Conservation (phyloP, 106 monocot species). For the Apostasia shenzhenica region DNA sequence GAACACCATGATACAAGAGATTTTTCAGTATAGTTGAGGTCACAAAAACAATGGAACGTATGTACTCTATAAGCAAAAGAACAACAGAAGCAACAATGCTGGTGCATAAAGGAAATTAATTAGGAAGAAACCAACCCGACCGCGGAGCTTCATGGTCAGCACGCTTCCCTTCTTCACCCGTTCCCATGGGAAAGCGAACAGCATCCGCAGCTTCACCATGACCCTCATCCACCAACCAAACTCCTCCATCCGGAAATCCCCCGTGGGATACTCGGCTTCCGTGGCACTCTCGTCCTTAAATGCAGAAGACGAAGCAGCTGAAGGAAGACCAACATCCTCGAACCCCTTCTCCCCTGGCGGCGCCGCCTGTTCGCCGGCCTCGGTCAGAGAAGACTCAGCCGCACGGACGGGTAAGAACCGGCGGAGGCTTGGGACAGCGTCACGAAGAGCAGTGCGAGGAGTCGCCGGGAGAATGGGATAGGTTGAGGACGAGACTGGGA, state of each 20-base stretch:
- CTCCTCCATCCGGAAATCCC: constrained; percentile 73
- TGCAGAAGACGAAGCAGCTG: constrained; percentile 9
- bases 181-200: constrained; percentile 85
- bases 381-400: constrained; percentile 20
- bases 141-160: constrained; percentile 78
- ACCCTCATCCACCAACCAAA: constrained; percentile 53
- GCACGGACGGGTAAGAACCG: constrained; percentile 15
- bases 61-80: no score
- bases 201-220: constrained; percentile 64
- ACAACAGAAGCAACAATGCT: no score
- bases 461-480: neutral
- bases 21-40: no score
- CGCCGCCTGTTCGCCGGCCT: constrained; percentile 16
- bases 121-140: constrained; percentile 37
- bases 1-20: no score
- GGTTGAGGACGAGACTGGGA: neutral
- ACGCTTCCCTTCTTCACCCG: constrained; percentile 87
- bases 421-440: neutral
- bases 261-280: constrained; percentile 41
- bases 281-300: neutral
- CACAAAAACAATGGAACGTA: no score
- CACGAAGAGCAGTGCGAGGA: neutral
- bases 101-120: no score
- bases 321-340: constrained; percentile 15
- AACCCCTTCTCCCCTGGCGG: constrained; percentile 4